Evolutionary conservation across 2,329 filamentous ascomycete species (phyloP).

Genomic region (Sphaerulina musiva): DNA sequence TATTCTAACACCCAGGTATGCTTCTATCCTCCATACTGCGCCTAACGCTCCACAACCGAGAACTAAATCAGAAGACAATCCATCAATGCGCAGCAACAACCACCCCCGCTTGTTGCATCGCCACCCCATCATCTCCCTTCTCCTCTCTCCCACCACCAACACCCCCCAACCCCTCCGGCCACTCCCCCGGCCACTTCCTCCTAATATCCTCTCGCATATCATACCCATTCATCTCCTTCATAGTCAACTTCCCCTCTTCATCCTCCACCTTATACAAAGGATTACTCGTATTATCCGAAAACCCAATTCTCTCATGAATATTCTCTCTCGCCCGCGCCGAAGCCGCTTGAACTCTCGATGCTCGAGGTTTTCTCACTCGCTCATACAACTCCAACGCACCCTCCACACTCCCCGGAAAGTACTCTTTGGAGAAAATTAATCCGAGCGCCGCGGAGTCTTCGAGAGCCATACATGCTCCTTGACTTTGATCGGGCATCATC

Average conservation of each 20-base stretch:
- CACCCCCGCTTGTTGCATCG: background rate
- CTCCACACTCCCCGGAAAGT: constrained; percentile 37
- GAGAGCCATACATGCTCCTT: constrained; percentile 63
- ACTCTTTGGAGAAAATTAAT: constrained; percentile 50
- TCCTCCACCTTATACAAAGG: constrained; percentile 57
- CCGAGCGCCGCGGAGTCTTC: constrained; percentile 60
- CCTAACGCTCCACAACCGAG: constrained; percentile 3
- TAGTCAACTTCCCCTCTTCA: constrained; percentile 56
- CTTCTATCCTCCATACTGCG: background rate
- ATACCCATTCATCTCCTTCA: constrained; percentile 63
- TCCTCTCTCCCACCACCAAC: background rate
- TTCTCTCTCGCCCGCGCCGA: constrained; percentile 34
- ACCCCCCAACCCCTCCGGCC: constrained; percentile 7
- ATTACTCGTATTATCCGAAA: constrained; percentile 54
- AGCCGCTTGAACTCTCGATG: constrained; percentile 36
- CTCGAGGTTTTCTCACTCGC: constrained; percentile 34
- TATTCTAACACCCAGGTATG: background rate
- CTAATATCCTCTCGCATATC: constrained; percentile 28
- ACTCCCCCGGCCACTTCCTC: constrained; percentile 20
- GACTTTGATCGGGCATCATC: constrained; percentile 60
- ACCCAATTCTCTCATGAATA: constrained; percentile 44
- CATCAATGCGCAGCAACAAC: constrained; percentile 4
- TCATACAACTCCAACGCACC: constrained; percentile 35
- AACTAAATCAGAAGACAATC: background rate
- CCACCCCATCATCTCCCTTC: background rate